Conservation (phyloP, 495 filamentous ascomycete genomes). For the Massariosphaeria phaeospora region DNA sequence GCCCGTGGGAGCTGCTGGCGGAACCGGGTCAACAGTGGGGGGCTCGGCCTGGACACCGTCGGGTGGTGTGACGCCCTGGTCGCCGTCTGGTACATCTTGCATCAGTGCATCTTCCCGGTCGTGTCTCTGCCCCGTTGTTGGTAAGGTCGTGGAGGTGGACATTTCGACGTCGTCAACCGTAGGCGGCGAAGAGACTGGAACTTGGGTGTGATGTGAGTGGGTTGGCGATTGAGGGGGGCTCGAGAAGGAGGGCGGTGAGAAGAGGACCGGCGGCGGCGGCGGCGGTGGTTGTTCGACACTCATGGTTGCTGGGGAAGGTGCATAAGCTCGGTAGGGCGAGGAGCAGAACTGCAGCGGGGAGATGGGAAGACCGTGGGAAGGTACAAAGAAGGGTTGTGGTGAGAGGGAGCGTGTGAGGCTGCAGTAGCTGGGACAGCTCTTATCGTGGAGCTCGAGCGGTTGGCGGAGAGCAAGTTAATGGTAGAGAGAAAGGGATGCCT, state of each 20-base stretch:
- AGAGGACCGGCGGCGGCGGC: conserved; percentile 30
- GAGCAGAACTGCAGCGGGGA: background rate
- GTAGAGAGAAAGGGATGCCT: no score
- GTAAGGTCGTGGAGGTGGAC: conserved; percentile 30
- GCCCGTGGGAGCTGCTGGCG: no score
- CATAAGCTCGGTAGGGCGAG: background rate
- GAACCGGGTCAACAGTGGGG: conserved; percentile 7
- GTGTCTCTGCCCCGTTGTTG: conserved; percentile 34
- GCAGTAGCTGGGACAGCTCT: conserved; percentile 2
- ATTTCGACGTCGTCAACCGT: conserved; percentile 33
- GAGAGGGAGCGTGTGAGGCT: background rate
- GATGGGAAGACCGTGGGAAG: background rate
- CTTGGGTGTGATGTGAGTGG: conserved; percentile 23
- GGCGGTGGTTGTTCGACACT: conserved; percentile 34
- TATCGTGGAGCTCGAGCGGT: conserved; percentile 9
- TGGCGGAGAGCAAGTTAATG: no score
- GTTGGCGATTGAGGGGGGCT: conserved; percentile 28
- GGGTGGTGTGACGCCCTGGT: conserved; percentile 19
- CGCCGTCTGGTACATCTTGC: conserved; percentile 27
- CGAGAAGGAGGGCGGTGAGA: conserved; percentile 21
- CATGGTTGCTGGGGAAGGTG: conserved; percentile 17
- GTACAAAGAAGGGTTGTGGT: background rate
- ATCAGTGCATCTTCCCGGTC: conserved; percentile 33
- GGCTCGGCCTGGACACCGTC: conserved; percentile 11
- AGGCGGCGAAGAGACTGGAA: conserved; percentile 13